Conservation (phyloP, 768 basidiomycete species). For the Suillus discolor region DNA sequence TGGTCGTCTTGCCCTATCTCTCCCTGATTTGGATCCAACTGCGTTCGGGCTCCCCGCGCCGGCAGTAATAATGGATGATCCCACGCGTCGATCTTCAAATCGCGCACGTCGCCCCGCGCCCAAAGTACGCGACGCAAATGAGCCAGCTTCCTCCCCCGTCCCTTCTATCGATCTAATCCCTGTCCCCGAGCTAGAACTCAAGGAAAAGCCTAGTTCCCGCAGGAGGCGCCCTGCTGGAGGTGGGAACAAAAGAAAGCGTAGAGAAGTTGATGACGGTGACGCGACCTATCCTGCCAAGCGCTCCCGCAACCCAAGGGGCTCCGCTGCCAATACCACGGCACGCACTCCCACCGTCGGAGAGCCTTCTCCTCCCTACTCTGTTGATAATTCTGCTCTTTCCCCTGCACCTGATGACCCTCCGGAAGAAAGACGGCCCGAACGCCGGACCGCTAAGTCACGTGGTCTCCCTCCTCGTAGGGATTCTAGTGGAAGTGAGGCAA, state of each 20-base stretch:
- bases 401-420: constrained; percentile 28
- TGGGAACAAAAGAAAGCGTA: constrained; percentile 58
- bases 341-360: constrained; percentile 39
- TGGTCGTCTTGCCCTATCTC: constrained; percentile 62
- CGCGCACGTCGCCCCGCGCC: constrained; percentile 50
- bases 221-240: constrained; percentile 44
- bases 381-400: constrained; percentile 27
- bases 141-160: constrained; percentile 34
- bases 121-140: constrained; percentile 50
- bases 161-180: constrained; percentile 22
- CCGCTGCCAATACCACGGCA: constrained; percentile 21
- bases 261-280: constrained; percentile 62
- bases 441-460: constrained; percentile 52
- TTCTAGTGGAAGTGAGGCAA: constrained; percentile 56
- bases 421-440: constrained; percentile 40
- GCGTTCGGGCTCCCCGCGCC: constrained; percentile 57
- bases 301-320: constrained; percentile 52
- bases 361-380: constrained; percentile 41
- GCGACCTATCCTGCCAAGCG: constrained; percentile 74
- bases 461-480: constrained; percentile 43
- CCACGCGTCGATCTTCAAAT: constrained; percentile 43
- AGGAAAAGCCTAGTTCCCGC: constrained; percentile 52
- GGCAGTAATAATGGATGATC: constrained; percentile 44
- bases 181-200: constrained; percentile 38
- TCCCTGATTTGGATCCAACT: constrained; percentile 63